These are phyloP conservation scores for Entomortierella chlamydospora DNA, from an alignment of 192 early-diverging fungal genomes.

Conservation along the genomic window DNA sequence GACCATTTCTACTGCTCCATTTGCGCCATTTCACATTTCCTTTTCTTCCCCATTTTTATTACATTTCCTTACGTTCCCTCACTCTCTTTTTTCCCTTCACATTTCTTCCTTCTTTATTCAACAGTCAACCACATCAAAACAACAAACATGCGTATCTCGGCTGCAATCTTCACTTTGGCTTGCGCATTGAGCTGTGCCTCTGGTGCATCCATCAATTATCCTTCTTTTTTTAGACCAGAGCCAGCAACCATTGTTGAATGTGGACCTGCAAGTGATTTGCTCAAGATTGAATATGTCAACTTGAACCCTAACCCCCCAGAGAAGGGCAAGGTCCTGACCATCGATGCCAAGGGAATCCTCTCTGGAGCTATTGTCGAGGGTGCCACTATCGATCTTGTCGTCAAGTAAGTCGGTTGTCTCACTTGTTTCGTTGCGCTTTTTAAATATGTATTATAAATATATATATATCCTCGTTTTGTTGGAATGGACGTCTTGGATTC, in stretches of 20 bases:
- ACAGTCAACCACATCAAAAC: neutral
- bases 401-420: constrained; percentile 52
- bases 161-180: constrained; percentile 27
- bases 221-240: neutral
- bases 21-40: too few species aligned
- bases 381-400: constrained; percentile 54
- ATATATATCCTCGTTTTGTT: neutral
- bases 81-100: too few species aligned
- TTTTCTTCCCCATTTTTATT: neutral
- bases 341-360: constrained; percentile 61
- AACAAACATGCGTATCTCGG: constrained; percentile 33
- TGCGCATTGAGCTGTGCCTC: constrained; percentile 21
- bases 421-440: neutral
- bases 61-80: neutral
- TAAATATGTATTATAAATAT: neutral
- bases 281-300: constrained; percentile 55
- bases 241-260: constrained; percentile 37
- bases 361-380: constrained; percentile 56
- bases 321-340: constrained; percentile 56
- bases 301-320: constrained; percentile 63
- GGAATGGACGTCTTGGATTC: too few species aligned
- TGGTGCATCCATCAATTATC: neutral
- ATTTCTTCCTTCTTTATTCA: neutral
- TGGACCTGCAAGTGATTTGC: constrained; percentile 17
- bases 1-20: too few species aligned